phyloP scores from a whole-genome alignment of 352 stramenopile genomes.

The Phytophthora megakarya region DNA sequence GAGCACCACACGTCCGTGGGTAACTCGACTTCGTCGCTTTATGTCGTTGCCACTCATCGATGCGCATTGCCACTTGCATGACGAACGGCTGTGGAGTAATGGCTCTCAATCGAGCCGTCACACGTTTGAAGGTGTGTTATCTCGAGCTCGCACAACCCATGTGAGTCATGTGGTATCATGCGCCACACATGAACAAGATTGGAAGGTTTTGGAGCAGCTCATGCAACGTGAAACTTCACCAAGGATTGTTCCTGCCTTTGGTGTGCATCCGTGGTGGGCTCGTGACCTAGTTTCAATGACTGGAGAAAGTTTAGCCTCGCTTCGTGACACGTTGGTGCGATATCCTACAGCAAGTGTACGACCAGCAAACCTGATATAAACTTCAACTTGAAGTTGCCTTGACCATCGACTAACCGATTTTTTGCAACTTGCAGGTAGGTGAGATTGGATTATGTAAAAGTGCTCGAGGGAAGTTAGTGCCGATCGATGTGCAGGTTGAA shows the following conservation, averaged over 20 bases:
- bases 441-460: conserved; percentile 86
- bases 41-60: conserved; percentile 49
- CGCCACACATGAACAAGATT: conserved; percentile 69
- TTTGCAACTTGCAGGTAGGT: conserved; percentile 54
- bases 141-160: conserved; percentile 36
- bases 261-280: conserved; percentile 81
- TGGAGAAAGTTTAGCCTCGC: conserved; percentile 36
- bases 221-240: conserved; percentile 19
- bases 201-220: conserved; percentile 54
- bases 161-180: conserved; percentile 65
- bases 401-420: conserved; percentile 6
- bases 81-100: conserved; percentile 38
- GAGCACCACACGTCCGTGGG: not conserved
- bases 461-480: conserved; percentile 50
- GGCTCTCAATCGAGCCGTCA: conserved; percentile 20
- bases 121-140: conserved; percentile 41
- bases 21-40: conserved; percentile 8
- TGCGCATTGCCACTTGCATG: conserved; percentile 79
- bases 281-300: conserved; percentile 12
- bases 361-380: conserved; percentile 19
- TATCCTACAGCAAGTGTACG: conserved; percentile 59
- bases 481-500: conserved; percentile 46
- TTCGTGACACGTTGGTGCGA: conserved; percentile 40
- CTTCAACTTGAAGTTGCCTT: conserved; percentile 36
- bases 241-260: conserved; percentile 62